Percentiles rank a stretch among this genome's conserved stretches.
Conservation (phyloP, 1,139 yeast genomes). For the Yamadazyma triangularis region DNA sequence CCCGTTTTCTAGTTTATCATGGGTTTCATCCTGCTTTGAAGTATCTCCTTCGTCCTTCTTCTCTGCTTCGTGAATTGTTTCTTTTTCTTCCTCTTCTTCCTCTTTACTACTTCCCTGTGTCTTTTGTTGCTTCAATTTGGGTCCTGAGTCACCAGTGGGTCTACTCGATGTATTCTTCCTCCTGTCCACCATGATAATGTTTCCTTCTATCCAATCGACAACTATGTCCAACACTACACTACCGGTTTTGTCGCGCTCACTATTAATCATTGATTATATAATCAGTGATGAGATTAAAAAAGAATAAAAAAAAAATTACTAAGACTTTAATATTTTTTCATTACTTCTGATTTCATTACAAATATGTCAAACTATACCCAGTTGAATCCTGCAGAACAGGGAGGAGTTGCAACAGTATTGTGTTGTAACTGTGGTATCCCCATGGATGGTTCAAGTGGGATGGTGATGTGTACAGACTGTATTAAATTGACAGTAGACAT, state of each 20-base stretch:
- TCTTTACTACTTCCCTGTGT: conserved; percentile 4
- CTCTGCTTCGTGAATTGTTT: conserved; percentile 1
- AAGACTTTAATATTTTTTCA: conserved; percentile 2
- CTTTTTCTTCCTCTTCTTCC: conserved; percentile 8
- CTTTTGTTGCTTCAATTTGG: conserved; percentile 25
- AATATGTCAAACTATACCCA: conserved; percentile 53
- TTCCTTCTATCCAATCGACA: too few relatives aligned
- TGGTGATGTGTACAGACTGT: conserved; percentile 98
- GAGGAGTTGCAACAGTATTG: conserved; percentile 70
- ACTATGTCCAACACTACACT: too few relatives aligned
- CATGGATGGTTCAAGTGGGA: conserved; percentile 90
- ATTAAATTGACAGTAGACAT: conserved; percentile 90
- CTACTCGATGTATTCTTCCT: conserved; percentile 23
- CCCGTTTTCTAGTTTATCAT: conserved; percentile 1
- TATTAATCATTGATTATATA: background rate
- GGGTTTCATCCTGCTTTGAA: background rate
- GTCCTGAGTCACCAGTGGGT: conserved; percentile 27
- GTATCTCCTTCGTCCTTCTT: conserved; percentile 1
- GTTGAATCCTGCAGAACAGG: conserved; percentile 27
- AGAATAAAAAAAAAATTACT: background rate
- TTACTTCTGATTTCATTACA: background rate
- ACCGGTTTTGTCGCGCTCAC: too few relatives aligned
- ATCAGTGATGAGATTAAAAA: conserved; percentile 2
- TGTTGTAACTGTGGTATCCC: conserved; percentile 99
- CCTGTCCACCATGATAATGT: conserved; percentile 34